These are phyloP conservation scores for Acanthamoeba royreba DNA, from an alignment of 208 protist genomes.

Conservation along the genomic window DNA sequence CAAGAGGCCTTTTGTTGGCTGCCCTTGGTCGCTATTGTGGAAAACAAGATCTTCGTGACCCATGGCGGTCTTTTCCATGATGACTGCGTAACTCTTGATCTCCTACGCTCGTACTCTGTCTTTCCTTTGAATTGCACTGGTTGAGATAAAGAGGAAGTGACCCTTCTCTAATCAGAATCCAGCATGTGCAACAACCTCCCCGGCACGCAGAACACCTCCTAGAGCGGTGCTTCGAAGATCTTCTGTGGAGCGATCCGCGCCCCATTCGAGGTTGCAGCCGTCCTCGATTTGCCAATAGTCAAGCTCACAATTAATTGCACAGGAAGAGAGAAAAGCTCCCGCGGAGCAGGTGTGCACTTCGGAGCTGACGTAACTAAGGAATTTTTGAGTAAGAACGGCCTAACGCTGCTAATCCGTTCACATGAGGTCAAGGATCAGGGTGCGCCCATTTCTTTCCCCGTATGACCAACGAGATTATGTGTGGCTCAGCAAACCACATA, in stretches of 20 bases:
- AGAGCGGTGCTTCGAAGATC: not conserved
- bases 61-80: not conserved
- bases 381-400: conserved; percentile 61
- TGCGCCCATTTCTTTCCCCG: not conserved
- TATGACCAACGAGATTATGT: not conserved
- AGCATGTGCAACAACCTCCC: not conserved
- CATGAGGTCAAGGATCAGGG: conserved; percentile 62
- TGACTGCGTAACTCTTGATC: not conserved
- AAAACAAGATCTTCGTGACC: not conserved
- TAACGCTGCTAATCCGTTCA: conserved; percentile 67
- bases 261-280: not conserved
- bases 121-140: no score
- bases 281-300: not conserved
- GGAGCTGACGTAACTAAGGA: conserved; percentile 67
- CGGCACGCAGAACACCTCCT: not conserved
- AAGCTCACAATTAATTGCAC: not conserved
- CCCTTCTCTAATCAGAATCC: not conserved
- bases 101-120: not conserved
- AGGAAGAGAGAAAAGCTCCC: conserved; percentile 26
- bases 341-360: conserved; percentile 57
- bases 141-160: not conserved
- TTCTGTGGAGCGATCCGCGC: conserved; percentile 50
- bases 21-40: conserved; percentile 22
- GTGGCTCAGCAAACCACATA: not conserved
- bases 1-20: not conserved